A percentile compares a stretch with the other conserved stretches of the same genome.
Conservation (phyloP, 2,329 filamentous ascomycete species). For the Xylariaceae sp. region DNA sequence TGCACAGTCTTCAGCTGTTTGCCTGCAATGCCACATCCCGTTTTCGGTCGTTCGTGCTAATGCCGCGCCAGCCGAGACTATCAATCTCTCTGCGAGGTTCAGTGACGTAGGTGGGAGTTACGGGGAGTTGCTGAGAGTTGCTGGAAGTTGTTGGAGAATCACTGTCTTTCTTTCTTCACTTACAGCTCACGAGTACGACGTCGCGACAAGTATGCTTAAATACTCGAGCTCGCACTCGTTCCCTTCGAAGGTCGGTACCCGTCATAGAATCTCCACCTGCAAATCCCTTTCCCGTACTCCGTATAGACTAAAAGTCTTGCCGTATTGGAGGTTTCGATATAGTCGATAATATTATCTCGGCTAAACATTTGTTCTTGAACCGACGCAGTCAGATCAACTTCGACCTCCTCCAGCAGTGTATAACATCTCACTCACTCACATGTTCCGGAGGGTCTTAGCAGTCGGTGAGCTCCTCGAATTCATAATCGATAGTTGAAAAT, state of each 20-base stretch:
- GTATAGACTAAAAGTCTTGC: no score
- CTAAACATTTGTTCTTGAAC: not conserved
- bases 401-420: not conserved
- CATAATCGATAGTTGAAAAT: not conserved
- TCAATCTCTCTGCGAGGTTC: not conserved
- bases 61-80: not conserved
- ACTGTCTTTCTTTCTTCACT: not conserved
- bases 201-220: not conserved
- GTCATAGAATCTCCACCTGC: not conserved
- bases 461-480: not conserved
- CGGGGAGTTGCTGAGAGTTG: not conserved
- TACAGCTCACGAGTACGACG: not conserved
- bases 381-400: not conserved
- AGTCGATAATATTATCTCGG: no score
- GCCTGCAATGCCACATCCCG: slow-evolving; percentile 12
- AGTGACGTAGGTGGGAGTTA: not conserved
- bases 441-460: not conserved
- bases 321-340: no score
- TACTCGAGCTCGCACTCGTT: not conserved
- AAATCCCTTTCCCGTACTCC: not conserved
- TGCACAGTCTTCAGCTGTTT: slow-evolving; percentile 6
- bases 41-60: not conserved
- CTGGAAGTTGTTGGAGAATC: not conserved
- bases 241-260: not conserved
- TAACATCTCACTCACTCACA: not conserved